phyloP scores from a whole-genome alignment of 75 land plant species.

The Cupressus sempervirens region DNA sequence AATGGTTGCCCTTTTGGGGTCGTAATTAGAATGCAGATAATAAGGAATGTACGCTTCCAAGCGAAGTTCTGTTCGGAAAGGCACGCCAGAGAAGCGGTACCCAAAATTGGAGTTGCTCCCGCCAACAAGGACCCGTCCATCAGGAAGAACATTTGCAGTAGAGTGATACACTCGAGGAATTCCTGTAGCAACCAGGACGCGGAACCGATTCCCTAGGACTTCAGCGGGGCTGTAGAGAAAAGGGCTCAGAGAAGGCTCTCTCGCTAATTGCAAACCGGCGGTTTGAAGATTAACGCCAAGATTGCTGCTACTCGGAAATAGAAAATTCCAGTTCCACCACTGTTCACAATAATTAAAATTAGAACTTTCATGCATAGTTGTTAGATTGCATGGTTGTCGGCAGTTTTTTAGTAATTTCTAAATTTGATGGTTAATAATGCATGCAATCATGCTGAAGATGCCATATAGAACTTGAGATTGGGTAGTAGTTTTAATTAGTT shows the following conservation, averaged over 20 bases:
- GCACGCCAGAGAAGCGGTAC: slow-evolving; percentile 23
- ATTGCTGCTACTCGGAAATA: too few relatives aligned
- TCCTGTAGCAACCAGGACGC: slow-evolving; percentile 11
- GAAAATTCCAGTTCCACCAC: too few relatives aligned
- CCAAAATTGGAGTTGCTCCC: slow-evolving; percentile 40
- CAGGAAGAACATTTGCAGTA: slow-evolving; percentile 38
- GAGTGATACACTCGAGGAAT: slow-evolving; percentile 55
- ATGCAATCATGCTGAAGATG: too few relatives aligned
- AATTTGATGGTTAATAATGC: too few relatives aligned
- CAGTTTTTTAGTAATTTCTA: too few relatives aligned
- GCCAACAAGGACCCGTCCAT: slow-evolving; percentile 46
- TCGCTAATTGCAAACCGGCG: slow-evolving; percentile 33
- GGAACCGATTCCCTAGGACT: slow-evolving; percentile 3
- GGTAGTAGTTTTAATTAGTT: too few relatives aligned
- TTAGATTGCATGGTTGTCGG: too few relatives aligned
- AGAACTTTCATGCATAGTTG: too few relatives aligned
- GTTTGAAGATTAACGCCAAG: too few relatives aligned
- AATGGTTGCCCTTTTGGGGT: too few relatives aligned
- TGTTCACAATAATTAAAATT: too few relatives aligned
- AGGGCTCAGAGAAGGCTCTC: slow-evolving; percentile 28
- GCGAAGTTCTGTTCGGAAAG: slow-evolving; percentile 46
- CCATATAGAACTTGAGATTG: too few relatives aligned
- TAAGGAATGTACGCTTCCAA: slow-evolving; percentile 49
- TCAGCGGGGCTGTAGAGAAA: slow-evolving; percentile 21
- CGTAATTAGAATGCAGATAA: slow-evolving; percentile 30